Base-by-base conservation (phyloP, 2,329 filamentous ascomycete species). In the Aspergillus hortae region DNA sequence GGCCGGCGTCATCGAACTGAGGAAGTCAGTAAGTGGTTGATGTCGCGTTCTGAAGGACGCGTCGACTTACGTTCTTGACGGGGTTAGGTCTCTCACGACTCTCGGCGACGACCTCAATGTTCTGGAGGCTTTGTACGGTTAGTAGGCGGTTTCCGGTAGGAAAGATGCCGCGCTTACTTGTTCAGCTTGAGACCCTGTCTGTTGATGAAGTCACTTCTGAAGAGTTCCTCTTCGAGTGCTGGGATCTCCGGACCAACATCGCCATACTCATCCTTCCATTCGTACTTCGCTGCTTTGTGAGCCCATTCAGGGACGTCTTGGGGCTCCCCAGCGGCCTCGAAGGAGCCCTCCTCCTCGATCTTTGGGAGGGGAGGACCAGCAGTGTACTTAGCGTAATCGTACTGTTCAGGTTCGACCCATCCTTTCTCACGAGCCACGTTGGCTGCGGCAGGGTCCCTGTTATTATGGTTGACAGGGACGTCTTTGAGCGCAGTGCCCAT, bases 251-350 rank as follows among this genome's bases (percentile, higher is more conserved):
- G 91, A 6, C 87, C 92, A 49, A 99, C 77, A 38, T 97, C 92
- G 2, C 92, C 94, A 60, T 81, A 89, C 2, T 95, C 90, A 10
- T 91, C 90, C 15, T 85, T 80, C 88, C 89, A 97, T 64, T 92
- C 83, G 61, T 97, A 97, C 41, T 88, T 78, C 0, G 67, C 73
- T n/a, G 84, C 86, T 49, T 81, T 81, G 35, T 76, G 75, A 47
- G 77, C 75, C 82, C 77, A 84, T 6, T 72, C 67, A 12, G 65
- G 64, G n/a, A 62, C 54, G 3, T 67, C 61, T 42, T 42, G 27
- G 7, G 60, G 19, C 19, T 56, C 55, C 1, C 32, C 15, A 38
- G 42, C 54, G 25, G 62, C 56, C 5, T 62, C 60, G 14, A 49
- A 55, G 47, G 60, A 53, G 27, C 27, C 19, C n/a, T 42, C 40